Percentiles rank a stretch among this genome's conserved stretches.
Conservation (phyloP, 108 stramenopile genomes). For the Pinguiococcus pyrenoidosus region DNA sequence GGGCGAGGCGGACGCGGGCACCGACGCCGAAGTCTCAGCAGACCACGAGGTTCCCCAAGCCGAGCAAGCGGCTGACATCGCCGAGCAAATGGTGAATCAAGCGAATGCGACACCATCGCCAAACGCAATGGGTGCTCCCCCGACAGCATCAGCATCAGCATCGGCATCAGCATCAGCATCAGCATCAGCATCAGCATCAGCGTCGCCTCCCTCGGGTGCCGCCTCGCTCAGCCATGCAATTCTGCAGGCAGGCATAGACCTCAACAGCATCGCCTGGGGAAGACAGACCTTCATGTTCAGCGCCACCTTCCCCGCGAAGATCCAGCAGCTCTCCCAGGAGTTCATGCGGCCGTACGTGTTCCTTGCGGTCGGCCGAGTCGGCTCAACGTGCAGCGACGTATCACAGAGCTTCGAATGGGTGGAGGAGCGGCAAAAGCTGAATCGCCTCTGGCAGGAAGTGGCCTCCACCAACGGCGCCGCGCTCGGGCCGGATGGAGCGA, state of each 20-base stretch:
- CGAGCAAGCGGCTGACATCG: not conserved
- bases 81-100: no score
- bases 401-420: constrained; percentile 3
- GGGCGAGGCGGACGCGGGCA: no score
- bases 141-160: no score
- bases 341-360: constrained; percentile 10
- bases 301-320: constrained; percentile 19
- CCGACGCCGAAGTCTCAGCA: no score
- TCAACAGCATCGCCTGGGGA: no score
- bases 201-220: not conserved
- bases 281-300: constrained; percentile 38
- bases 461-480: not conserved
- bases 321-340: constrained; percentile 11
- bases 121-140: not conserved
- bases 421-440: constrained; percentile 58
- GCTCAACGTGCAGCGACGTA: constrained; percentile 15
- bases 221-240: no score
- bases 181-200: no score
- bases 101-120: no score
- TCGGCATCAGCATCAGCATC: no score
- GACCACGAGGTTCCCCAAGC: no score
- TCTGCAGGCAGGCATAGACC: no score
- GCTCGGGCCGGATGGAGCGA: no score
- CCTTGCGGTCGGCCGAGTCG: constrained; percentile 24
- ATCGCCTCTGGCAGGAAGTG: not conserved